Evolutionary conservation across 495 filamentous ascomycete genomes (phyloP).

Genomic region (Diplogelasinospora grovesii): DNA sequence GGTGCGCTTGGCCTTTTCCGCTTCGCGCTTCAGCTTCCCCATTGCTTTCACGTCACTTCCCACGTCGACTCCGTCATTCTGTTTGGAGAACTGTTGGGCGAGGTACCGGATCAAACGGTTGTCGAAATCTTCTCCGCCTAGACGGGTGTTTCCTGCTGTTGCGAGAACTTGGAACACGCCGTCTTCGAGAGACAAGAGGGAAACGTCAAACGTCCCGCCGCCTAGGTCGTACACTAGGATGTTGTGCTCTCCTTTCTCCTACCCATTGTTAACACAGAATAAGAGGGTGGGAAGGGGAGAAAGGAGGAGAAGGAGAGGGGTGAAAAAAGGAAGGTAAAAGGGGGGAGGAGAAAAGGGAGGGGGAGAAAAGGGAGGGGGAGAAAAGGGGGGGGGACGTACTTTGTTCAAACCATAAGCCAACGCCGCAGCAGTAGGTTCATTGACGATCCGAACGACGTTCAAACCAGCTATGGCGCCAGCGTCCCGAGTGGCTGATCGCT

Average conservation of each 20-base stretch:
- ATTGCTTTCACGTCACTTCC: conserved; percentile 88
- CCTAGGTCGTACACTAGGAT: conserved; percentile 94
- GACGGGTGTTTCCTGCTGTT: conserved; percentile 93
- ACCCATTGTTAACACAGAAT: not conserved
- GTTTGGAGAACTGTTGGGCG: conserved; percentile 72
- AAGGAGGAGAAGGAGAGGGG: not conserved
- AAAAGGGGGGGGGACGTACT: conserved; percentile 1
- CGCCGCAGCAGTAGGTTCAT: conserved; percentile 79
- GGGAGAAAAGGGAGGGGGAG: not conserved
- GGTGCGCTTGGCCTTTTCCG: conserved; percentile 97
- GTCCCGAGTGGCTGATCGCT: conserved; percentile 91
- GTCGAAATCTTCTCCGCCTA: conserved; percentile 98
- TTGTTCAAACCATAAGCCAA: conserved; percentile 80
- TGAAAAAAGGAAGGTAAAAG: not conserved
- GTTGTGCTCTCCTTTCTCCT: conserved; percentile 64
- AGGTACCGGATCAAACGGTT: conserved; percentile 90
- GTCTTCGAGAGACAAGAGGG: conserved; percentile 83
- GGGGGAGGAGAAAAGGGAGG: too few species aligned
- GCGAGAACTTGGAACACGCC: conserved; percentile 91
- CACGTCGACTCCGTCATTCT: conserved; percentile 67
- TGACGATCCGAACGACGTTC: conserved; percentile 89
- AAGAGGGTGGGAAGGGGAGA: not conserved
- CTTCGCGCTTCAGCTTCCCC: conserved; percentile 96
- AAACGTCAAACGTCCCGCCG: conserved; percentile 99
- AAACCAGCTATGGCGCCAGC: conserved; percentile 86